Evolutionary conservation across 257 asterid species (phyloP).

Genomic region (Cinchona pubescens): DNA sequence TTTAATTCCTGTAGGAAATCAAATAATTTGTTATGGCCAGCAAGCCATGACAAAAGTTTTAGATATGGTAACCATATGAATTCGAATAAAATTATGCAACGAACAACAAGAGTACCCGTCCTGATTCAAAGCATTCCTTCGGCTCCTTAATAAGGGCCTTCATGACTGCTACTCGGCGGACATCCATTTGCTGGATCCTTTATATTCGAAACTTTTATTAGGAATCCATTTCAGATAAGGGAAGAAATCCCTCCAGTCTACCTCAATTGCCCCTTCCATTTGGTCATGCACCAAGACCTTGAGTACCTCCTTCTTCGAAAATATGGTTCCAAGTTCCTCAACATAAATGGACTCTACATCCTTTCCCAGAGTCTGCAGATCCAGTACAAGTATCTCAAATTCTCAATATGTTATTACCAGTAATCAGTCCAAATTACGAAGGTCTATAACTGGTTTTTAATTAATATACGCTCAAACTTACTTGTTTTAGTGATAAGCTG

Average conservation of each 20-base stretch:
- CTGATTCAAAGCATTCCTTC: slow-evolving; percentile 56
- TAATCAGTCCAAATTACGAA: neutral
- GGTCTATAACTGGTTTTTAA: neutral
- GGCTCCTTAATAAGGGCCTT: slow-evolving; percentile 57
- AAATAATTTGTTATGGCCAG: too few species aligned
- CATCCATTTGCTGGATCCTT: slow-evolving; percentile 40
- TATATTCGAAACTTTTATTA: slow-evolving; percentile 53
- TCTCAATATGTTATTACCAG: neutral
- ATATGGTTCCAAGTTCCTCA: slow-evolving; percentile 48
- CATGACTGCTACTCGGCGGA: slow-evolving; percentile 57
- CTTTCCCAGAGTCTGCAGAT: slow-evolving; percentile 57
- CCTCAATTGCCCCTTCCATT: slow-evolving; percentile 90
- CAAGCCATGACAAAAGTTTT: neutral
- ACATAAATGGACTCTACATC: slow-evolving; percentile 61
- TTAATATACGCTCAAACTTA: slow-evolving; percentile 20
- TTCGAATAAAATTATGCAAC: neutral
- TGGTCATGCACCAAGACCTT: slow-evolving; percentile 57
- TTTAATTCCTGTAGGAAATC: slow-evolving; percentile 45
- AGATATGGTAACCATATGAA: neutral
- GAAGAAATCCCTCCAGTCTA: slow-evolving; percentile 97
- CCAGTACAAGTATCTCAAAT: neutral
- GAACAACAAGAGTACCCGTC: slow-evolving; percentile 45
- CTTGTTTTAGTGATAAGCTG: slow-evolving; percentile 66
- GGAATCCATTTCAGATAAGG: slow-evolving; percentile 85
- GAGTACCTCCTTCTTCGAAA: slow-evolving; percentile 52